These are phyloP conservation scores for Flaveria linearis DNA, from an alignment of 129 eudicot species.

Conservation along the genomic window DNA sequence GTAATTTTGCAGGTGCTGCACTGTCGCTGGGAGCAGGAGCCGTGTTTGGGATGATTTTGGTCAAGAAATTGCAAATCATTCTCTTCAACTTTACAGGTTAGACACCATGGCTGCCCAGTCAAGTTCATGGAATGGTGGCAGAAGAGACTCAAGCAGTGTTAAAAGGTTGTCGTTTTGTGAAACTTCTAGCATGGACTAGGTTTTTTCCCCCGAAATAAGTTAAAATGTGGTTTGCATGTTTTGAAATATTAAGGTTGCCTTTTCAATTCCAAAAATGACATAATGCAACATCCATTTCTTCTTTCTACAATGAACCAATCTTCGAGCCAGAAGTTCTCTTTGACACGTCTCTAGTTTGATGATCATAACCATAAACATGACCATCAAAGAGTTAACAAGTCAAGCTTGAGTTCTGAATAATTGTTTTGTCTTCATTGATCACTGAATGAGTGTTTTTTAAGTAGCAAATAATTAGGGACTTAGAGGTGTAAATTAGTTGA, in stretches of 20 bases:
- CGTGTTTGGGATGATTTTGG: constrained; percentile 75
- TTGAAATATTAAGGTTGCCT: constrained; percentile 10
- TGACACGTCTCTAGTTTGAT: neutral
- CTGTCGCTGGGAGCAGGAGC: constrained; percentile 79
- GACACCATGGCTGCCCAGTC: constrained; percentile 72
- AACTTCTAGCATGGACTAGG: constrained; percentile 14
- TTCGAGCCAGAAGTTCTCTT: neutral
- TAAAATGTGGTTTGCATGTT: constrained; percentile 23
- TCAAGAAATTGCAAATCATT: constrained; percentile 69
- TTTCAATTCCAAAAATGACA: constrained; percentile 5
- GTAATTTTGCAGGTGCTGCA: constrained; percentile 56
- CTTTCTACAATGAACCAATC: neutral
- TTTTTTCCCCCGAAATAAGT: constrained; percentile 27
- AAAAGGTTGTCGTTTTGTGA: neutral
- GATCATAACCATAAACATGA: neutral
- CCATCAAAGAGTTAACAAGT: no score
- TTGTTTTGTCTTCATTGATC: no score
- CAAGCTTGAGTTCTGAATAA: no score
- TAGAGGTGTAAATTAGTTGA: no score
- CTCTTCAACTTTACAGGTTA: constrained; percentile 63
- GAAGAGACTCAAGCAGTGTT: constrained; percentile 42
- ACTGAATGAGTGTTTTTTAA: no score
- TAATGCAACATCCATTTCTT: constrained; percentile 12
- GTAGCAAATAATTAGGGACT: no score
- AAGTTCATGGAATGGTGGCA: constrained; percentile 91